These are phyloP conservation scores for Fusarium fracticaudum DNA, from an alignment of 2,329 filamentous ascomycete genomes.

Conservation along the genomic window DNA sequence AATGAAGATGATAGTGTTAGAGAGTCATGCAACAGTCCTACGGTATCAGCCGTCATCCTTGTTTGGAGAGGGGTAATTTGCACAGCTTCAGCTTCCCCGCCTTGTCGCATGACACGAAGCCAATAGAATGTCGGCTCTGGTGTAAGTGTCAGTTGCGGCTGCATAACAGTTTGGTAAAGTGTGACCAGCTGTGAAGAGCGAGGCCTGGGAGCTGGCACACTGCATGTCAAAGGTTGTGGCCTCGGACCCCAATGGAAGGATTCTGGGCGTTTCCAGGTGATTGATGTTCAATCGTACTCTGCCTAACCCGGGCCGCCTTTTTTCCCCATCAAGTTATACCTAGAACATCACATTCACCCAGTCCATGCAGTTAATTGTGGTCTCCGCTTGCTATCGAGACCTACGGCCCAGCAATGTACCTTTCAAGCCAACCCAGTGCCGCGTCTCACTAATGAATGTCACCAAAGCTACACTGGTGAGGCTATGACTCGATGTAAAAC, in stretches of 20 bases:
- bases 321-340: background rate
- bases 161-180: conserved; percentile 3
- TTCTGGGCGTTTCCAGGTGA: background rate
- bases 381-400: background rate
- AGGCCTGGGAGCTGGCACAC: background rate
- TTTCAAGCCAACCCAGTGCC: background rate
- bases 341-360: background rate
- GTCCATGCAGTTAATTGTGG: background rate
- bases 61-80: background rate
- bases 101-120: conserved; percentile 1
- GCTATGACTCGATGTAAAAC: background rate
- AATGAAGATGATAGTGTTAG: background rate
- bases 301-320: background rate
- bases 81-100: background rate
- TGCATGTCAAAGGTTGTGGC: background rate
- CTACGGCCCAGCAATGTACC: background rate
- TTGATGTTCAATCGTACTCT: background rate
- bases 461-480: background rate
- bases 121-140: background rate
- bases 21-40: conserved; percentile 18
- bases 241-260: background rate
- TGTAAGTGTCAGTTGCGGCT: background rate
- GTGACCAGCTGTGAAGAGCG: background rate
- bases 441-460: background rate
- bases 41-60: conserved; percentile 9